Evolutionary conservation across 169 alveolate genomes (phyloP), one percentile per base, ranked within the genome.

Genomic region (Eimeria maxima): DNA sequence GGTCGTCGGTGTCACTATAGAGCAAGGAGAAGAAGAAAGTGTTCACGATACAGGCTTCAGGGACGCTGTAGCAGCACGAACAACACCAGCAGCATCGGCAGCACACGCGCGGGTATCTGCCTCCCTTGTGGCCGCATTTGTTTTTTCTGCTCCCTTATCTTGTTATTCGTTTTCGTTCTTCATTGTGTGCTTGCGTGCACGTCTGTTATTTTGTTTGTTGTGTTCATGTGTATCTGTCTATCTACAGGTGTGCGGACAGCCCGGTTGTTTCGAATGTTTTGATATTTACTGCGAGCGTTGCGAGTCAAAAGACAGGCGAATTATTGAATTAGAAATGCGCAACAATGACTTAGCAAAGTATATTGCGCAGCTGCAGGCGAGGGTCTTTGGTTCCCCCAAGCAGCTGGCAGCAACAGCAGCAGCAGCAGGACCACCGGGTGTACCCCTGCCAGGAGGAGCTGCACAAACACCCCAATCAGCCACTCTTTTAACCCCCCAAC

Each of bases 211-310:
- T 53, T 53, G 60, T 53, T 53, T 53, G 20, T 53, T 53, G 60
- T 2, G 60, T 53, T 11, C 16, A 1, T 53, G 20, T 53, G 1
- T 14, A 29, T 29, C 11, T 67, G 44, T 3, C 27, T 67, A 13
- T 67, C 14, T 90, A 60, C 90, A 91, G 94, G 67, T 97, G 76
- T 94, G 96, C 87, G 97, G 97, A 29, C 94, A 97, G 69, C 83
- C 97, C 80, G 98, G 98, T 50, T 97, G 98, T 90, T 97, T 97
- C 38, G 97, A 96, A 78, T 96, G 97, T 94, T 96, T 95, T 63
- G 97, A 96, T 91, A 96, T 96, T 81, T 96, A 93, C 60, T 96
- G 97, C 87, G 97, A 96, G 84, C 94, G 98, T 78, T 96, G 98
- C 74, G 98, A 97, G 92, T 94, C 97, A 47, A 97, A 97, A 95